A percentile compares a stretch with the other conserved stretches of the same genome.
phyloP scores from a whole-genome alignment of 2,329 filamentous ascomycete species.

The Aspergillus hortae region DNA sequence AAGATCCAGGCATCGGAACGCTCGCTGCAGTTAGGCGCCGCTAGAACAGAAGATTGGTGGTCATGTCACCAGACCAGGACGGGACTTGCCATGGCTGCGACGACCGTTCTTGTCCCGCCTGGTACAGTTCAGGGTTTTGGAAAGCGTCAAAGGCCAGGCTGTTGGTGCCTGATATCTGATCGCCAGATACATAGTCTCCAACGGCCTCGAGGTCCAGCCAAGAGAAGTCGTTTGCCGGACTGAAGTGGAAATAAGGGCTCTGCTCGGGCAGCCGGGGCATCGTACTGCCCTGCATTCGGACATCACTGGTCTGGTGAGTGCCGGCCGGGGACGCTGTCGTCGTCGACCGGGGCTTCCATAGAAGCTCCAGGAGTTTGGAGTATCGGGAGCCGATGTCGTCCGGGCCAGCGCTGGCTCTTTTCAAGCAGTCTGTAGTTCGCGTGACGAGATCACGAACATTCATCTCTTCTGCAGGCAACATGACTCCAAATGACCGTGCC shows the following conservation, averaged over 20 bases:
- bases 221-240: slow-evolving; percentile 56
- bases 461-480: slow-evolving; percentile 53
- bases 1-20: neutral
- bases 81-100: slow-evolving; percentile 35
- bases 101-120: slow-evolving; percentile 26
- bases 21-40: neutral
- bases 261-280: slow-evolving; percentile 34
- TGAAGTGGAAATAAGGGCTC: slow-evolving; percentile 35
- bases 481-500: slow-evolving; percentile 58
- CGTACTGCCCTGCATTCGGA: slow-evolving; percentile 28
- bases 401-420: slow-evolving; percentile 54
- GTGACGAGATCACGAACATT: slow-evolving; percentile 56
- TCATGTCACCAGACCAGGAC: slow-evolving; percentile 41
- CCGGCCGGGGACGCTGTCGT: slow-evolving; percentile 21
- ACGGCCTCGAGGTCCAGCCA: slow-evolving; percentile 61
- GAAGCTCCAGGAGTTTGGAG: slow-evolving; percentile 56
- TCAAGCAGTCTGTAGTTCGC: slow-evolving; percentile 57
- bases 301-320: slow-evolving; percentile 29
- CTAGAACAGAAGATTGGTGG: slow-evolving; percentile 33
- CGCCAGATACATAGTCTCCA: slow-evolving; percentile 53
- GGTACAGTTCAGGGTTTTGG: slow-evolving; percentile 30
- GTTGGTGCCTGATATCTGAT: slow-evolving; percentile 35
- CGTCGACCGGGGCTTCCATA: slow-evolving; percentile 52
- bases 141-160: slow-evolving; percentile 35
- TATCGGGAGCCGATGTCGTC: slow-evolving; percentile 62